phyloP scores from a whole-genome alignment of 495 filamentous ascomycete genomes.

The Penicillium bovifimosum region DNA sequence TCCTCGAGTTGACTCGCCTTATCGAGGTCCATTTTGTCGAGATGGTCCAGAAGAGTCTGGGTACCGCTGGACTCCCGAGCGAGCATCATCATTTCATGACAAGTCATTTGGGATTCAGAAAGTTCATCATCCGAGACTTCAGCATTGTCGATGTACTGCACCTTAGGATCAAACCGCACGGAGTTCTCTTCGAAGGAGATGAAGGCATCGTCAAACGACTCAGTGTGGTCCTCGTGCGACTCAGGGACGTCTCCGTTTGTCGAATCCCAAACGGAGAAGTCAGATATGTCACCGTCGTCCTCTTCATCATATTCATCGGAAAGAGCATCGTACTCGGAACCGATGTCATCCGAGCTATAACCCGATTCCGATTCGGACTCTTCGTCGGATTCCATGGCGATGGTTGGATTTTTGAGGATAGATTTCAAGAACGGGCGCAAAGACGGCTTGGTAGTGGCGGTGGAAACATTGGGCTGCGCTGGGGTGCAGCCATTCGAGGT shows the following conservation, averaged over 20 bases:
- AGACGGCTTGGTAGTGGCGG: slow-evolving; percentile 14
- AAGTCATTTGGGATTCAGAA: slow-evolving; percentile 30
- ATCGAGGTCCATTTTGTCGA: slow-evolving; percentile 16
- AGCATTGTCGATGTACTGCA: slow-evolving; percentile 35
- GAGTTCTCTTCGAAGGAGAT: slow-evolving; percentile 34
- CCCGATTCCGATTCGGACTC: slow-evolving; percentile 38
- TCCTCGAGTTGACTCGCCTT: slow-evolving; percentile 10
- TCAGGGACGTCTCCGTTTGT: slow-evolving; percentile 29
- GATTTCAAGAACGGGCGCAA: slow-evolving; percentile 33
- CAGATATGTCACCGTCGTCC: slow-evolving; percentile 32
- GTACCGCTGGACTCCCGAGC: slow-evolving; percentile 24
- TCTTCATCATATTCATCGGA: slow-evolving; percentile 26
- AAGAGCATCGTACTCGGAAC: slow-evolving; percentile 30
- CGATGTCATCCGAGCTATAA: slow-evolving; percentile 39
- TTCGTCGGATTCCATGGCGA: slow-evolving; percentile 17
- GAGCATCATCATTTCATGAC: slow-evolving; percentile 42
- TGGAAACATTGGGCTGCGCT: slow-evolving; percentile 18
- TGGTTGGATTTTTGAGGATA: slow-evolving; percentile 36
- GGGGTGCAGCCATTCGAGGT: slow-evolving; percentile 28
- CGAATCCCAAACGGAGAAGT: slow-evolving; percentile 36
- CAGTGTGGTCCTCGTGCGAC: slow-evolving; percentile 28
- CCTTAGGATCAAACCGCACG: slow-evolving; percentile 35
- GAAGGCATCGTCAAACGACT: slow-evolving; percentile 39
- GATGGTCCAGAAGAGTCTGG: slow-evolving; percentile 4
- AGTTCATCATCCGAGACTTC: slow-evolving; percentile 25